Percentiles rank a stretch among this genome's conserved stretches.
These are phyloP conservation scores for Quercus bicolor DNA, from an alignment of 306 rosid genomes.

Conservation along the genomic window DNA sequence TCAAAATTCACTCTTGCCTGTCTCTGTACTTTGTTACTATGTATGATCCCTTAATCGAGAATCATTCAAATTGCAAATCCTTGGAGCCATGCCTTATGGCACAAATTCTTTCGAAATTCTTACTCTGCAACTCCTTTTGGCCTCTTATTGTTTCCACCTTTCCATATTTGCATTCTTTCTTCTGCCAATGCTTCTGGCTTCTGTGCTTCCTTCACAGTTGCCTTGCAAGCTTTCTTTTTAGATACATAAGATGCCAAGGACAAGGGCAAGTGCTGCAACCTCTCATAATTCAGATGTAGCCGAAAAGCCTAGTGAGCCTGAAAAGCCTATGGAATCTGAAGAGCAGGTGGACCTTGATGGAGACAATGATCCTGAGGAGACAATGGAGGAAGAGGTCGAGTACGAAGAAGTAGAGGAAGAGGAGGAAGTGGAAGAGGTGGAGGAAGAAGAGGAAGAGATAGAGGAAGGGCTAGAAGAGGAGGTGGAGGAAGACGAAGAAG, in stretches of 20 bases:
- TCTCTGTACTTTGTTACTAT: conserved; percentile 44
- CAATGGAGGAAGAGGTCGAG: conserved; percentile 61
- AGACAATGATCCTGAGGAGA: conserved; percentile 60
- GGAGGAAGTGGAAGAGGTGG: conserved; percentile 48
- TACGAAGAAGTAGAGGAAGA: conserved; percentile 74
- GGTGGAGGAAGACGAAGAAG: conserved; percentile 27
- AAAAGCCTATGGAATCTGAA: conserved; percentile 49
- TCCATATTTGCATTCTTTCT: conserved; percentile 63
- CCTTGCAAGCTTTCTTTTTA: conserved; percentile 68
- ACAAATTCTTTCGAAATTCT: conserved; percentile 57
- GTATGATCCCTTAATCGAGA: conserved; percentile 46
- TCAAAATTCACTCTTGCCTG: conserved; percentile 56
- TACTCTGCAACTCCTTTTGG: conserved; percentile 62
- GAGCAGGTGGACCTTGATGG: conserved; percentile 74
- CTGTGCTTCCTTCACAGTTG: conserved; percentile 71
- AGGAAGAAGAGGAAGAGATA: conserved; percentile 37
- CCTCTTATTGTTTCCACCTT: conserved; percentile 79
- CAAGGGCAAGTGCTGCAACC: conserved; percentile 29
- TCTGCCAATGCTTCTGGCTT: conserved; percentile 67
- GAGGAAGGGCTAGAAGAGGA: conserved; percentile 34
- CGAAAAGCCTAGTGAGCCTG: conserved; percentile 36
- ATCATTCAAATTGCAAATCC: conserved; percentile 55
- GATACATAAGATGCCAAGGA: conserved; percentile 63
- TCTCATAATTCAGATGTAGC: conserved; percentile 34
- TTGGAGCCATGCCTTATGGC: conserved; percentile 61